Base-by-base conservation (phyloP, 257 asterid genomes). In the Nicotiana undulata region DNA sequence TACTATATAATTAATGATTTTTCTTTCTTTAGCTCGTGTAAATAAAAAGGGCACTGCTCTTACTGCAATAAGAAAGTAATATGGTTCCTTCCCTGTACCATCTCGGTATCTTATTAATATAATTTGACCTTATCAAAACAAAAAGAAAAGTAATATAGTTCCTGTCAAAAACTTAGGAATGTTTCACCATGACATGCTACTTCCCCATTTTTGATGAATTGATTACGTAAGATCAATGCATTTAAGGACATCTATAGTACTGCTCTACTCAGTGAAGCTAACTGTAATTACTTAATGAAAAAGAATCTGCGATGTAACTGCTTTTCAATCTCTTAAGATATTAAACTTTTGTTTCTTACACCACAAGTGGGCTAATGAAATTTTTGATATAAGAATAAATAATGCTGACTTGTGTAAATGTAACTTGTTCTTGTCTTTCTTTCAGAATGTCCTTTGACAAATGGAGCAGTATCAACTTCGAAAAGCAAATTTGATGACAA, bases 401-500 rank as follows among this genome's bases (percentile, higher is more conserved):
- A 24, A 24, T 74, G 22, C 16, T 24, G 55, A 67, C 76, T 24
- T 74, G 26, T 46, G 51, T 49, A 24, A 74, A 24, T 76, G 56
- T 81, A 18, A 56, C 74, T 18, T 56, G 26, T 77, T 84, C 51
- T 63, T 63, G 81, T 79, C 70, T 28, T 68, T 58, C 32, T 79
- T 84, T 63, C 93, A 96, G 99, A 82, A 75, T 79, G 89, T 82
- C 56, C 83, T 80, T 81, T 96, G 88, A 85, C 88, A 13, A 94
- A 93, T 83, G 98, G 98, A 85, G 83, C 79, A 65, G 68, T 86
- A 22, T 81, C 88, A 79, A 76, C 90, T 75, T 88, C 90, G 0
- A 81, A 84, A 82, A 90, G 94, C 92, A 96, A 93, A 90, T 96
- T 96, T 85, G 99, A 96, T 84, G 93, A 89, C 85, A 94, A 96